Evolutionary conservation across 1,284 basidiomycete genomes (phyloP).

Genomic region (Ganoderma leucocontextum): DNA sequence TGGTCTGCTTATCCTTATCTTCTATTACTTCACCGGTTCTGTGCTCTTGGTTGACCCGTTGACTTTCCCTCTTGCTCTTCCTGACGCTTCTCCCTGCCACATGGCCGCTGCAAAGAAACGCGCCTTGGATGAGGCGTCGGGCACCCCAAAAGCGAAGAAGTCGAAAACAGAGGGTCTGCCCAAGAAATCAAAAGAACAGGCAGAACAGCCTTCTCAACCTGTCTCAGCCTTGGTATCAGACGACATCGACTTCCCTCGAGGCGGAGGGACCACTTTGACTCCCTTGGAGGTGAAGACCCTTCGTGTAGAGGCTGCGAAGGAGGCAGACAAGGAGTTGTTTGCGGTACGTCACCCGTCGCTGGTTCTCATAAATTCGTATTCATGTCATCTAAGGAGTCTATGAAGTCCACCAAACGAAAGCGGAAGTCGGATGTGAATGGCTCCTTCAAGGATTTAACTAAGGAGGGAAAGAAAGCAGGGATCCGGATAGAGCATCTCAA

Average conservation of each 20-base stretch:
- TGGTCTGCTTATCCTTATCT: neutral
- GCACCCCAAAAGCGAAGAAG: slow-evolving; percentile 64
- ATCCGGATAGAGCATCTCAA: slow-evolving; percentile 91
- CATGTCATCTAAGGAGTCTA: slow-evolving; percentile 41
- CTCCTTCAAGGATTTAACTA: slow-evolving; percentile 42
- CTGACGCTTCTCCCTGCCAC: neutral
- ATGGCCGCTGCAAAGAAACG: slow-evolving; percentile 58
- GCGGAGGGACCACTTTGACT: slow-evolving; percentile 85
- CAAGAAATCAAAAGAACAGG: slow-evolving; percentile 38
- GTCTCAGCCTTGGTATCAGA: slow-evolving; percentile 61
- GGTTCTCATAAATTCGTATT: neutral
- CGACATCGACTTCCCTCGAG: slow-evolving; percentile 95
- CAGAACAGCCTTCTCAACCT: slow-evolving; percentile 36
- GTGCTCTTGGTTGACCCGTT: neutral
- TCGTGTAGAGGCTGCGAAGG: slow-evolving; percentile 84
- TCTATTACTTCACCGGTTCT: neutral
- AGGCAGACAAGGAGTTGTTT: slow-evolving; percentile 85
- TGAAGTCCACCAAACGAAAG: slow-evolving; percentile 52
- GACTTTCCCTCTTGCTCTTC: neutral
- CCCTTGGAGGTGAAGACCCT: slow-evolving; percentile 91
- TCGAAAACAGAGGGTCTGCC: slow-evolving; percentile 47
- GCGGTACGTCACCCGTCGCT: slow-evolving; percentile 49
- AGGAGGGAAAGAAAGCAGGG: slow-evolving; percentile 51
- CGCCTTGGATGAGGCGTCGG: slow-evolving; percentile 58
- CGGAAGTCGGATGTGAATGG: slow-evolving; percentile 59